Evolutionary conservation across 2,329 filamentous ascomycete genomes (phyloP), one percentile per base, ranked within the genome.

Genomic region (Fusarium luffae): DNA sequence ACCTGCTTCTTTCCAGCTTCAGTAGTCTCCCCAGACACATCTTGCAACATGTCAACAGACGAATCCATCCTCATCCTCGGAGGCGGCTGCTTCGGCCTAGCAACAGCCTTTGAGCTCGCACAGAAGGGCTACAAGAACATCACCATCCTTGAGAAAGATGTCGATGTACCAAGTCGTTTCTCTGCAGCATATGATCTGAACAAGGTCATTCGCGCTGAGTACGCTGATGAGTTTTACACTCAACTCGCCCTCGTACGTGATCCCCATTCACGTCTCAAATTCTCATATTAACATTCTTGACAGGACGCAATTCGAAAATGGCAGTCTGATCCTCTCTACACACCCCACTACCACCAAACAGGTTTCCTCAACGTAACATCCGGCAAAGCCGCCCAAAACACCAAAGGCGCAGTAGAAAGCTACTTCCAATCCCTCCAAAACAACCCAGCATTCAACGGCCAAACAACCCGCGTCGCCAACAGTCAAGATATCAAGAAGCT

Each of bases 321-420:
- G 66, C 66, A 69, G 3, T 63, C 61, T 3, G 66, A 69, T 12
- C 66, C 66, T 0, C 48, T 69, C 3, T 69, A 69, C 19, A 32
- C 25, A 4, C 66, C 66, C 0, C 52, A 70, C 12, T 69, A 69
- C 12, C 66, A 70, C 5, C 50, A 69, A 37, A 69, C 66, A 10
- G 66, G 66, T 4, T 69, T 69, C 40, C 52, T 69, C 3, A 69
- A 69, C 4, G 66, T 69, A 4, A 69, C 66, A 3, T 69, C 66
- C 7, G 54, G 63, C 1, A 70, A 58, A 0, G 67, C 67, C 0
- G 66, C 61, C 0, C 54, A 63, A 1, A 66, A 70, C 8, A 69
- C 66, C 0, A 70, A 70, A 10, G 50, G 44, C 0, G 66, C 58
- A 0, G 56, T 69, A 2, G 66, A 69, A 14, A 69, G 66, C 4